A percentile compares a stretch with the other conserved stretches of the same genome.
Evolutionary conservation across 169 alveolate species (phyloP).

Genomic region (Amoebophrya sp.): DNA sequence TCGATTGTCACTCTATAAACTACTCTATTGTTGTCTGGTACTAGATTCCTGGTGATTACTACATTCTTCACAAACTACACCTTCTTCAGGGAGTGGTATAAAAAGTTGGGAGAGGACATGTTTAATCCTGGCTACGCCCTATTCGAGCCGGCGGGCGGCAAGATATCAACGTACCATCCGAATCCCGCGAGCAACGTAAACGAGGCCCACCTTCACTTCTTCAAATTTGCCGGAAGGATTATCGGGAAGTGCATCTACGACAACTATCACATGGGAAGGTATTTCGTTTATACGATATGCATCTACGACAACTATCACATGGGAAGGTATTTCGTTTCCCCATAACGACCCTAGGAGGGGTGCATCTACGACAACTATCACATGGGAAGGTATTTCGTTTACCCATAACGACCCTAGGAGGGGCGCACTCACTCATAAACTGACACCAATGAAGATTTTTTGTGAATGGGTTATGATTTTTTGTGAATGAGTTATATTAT

Average conservation of each 20-base stretch:
- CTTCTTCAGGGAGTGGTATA: constrained; percentile 98
- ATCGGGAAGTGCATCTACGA: constrained; percentile 81
- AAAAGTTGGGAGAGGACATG: constrained; percentile 90
- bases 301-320: not conserved
- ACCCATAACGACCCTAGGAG: constrained; percentile 62
- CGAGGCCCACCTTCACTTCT: constrained; percentile 88
- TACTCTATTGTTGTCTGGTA: too few relatives aligned
- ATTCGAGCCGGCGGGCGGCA: constrained; percentile 58
- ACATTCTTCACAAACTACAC: too few relatives aligned
- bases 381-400: not conserved
- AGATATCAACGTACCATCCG: constrained; percentile 70
- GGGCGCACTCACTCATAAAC: constrained; percentile 75
- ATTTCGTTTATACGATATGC: too few relatives aligned
- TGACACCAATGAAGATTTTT: too few relatives aligned
- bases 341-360: constrained; percentile 67
- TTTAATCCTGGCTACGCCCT: constrained; percentile 95
- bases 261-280: not conserved
- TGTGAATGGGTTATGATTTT: too few relatives aligned
- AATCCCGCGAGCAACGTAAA: constrained; percentile 87
- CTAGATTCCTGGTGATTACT: too few relatives aligned
- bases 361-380: constrained; percentile 56
- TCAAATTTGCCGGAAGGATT: constrained; percentile 94
- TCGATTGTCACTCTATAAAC: too few relatives aligned
- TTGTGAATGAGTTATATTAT: too few relatives aligned
- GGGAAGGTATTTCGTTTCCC: not conserved